Percentiles rank a stretch among this genome's conserved stretches.
phyloP scores from a whole-genome alignment of 2,329 filamentous ascomycete genomes.

The Leptographium procerum region DNA sequence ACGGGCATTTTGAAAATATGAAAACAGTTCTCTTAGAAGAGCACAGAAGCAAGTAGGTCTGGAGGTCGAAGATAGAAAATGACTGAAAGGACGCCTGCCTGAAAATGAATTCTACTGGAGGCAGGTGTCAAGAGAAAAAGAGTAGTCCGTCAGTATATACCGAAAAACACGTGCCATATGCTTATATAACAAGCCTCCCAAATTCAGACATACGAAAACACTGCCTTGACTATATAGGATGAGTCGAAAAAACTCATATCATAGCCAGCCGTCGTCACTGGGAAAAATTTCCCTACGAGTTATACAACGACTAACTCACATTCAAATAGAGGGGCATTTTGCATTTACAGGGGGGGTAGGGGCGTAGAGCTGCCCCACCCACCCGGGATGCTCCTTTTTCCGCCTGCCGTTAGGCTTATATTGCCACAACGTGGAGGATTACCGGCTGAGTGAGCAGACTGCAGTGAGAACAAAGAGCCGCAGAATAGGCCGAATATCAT shows the following conservation, averaged over 20 bases:
- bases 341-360: not conserved
- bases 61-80: not conserved
- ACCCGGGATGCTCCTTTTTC: constrained; percentile 1
- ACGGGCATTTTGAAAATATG: constrained; percentile 58
- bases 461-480: not conserved
- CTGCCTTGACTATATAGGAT: not conserved
- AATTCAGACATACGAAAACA: not conserved
- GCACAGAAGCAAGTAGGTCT: not conserved
- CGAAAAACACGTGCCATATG: not conserved
- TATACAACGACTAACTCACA: not conserved
- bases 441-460: not conserved
- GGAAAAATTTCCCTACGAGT: not conserved
- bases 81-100: not conserved
- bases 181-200: not conserved
- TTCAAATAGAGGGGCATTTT: constrained; percentile 3
- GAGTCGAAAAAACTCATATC: constrained; percentile 1
- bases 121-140: not conserved
- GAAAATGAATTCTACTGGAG: not conserved
- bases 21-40: not conserved
- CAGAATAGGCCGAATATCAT: not conserved
- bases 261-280: not conserved
- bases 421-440: not conserved
- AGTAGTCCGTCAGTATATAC: not conserved
- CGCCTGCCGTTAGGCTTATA: not conserved
- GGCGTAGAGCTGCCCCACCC: not conserved